A percentile compares a stretch with the other conserved stretches of the same genome.
Evolutionary conservation across 768 basidiomycete species (phyloP).

Genomic region (Leucocoprinus leucothites): DNA sequence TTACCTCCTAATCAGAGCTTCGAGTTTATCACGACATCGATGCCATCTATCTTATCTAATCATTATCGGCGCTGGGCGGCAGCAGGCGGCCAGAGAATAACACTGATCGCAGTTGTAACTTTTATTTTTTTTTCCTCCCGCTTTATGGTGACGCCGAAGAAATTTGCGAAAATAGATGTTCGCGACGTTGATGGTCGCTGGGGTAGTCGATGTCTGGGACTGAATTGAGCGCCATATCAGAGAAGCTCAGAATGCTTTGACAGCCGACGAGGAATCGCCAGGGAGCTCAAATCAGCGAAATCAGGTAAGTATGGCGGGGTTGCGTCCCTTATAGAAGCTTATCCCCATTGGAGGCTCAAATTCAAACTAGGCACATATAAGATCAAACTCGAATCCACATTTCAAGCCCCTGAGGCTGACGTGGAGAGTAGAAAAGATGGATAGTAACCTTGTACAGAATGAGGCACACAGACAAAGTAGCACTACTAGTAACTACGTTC

Average conservation of each 20-base stretch:
- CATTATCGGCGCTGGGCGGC: not conserved
- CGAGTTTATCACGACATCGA: conserved; percentile 6
- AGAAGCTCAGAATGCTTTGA: not conserved
- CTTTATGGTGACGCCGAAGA: too few species aligned
- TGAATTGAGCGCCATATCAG: not conserved
- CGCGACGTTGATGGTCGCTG: not conserved
- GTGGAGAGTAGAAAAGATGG: not conserved
- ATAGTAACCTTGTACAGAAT: conserved; percentile 2
- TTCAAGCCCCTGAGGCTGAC: not conserved
- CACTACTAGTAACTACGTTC: not conserved
- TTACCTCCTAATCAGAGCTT: too few species aligned
- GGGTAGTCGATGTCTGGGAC: not conserved
- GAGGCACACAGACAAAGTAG: not conserved
- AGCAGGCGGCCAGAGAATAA: too few species aligned
- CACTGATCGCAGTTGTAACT: too few species aligned
- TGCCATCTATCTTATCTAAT: conserved; percentile 13
- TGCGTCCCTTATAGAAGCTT: not conserved
- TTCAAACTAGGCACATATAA: not conserved
- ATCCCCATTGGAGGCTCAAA: not conserved
- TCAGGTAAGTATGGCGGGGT: not conserved
- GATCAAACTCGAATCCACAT: conserved; percentile 1
- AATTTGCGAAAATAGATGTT: too few species aligned
- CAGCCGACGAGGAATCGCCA: not conserved
- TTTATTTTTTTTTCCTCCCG: too few species aligned
- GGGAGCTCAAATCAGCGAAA: too few species aligned